Evolutionary conservation across 108 stramenopile species (phyloP).

Genomic region (Skeletonema tropicum): DNA sequence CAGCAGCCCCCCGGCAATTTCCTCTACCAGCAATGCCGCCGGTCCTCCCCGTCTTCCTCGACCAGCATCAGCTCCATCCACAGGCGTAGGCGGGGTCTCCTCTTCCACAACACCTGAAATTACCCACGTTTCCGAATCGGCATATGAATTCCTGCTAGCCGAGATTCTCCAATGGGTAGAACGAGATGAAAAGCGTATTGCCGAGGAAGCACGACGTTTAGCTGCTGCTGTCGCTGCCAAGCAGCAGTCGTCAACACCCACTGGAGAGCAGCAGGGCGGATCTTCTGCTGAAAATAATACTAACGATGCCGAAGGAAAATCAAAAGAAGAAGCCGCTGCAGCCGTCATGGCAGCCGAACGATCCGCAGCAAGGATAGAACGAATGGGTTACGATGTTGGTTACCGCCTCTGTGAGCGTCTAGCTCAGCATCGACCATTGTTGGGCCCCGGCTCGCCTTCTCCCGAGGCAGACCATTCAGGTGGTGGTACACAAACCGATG

Average conservation of each 20-base stretch:
- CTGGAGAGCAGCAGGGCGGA: neutral
- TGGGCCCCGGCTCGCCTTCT: slow-evolving; percentile 55
- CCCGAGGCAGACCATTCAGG: slow-evolving; percentile 53
- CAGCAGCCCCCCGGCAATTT: slow-evolving; percentile 6
- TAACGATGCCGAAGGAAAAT: neutral
- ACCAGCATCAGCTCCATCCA: slow-evolving; percentile 23
- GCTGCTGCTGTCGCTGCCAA: slow-evolving; percentile 33
- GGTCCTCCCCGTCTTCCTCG: slow-evolving; percentile 15
- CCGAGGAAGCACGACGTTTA: slow-evolving; percentile 19
- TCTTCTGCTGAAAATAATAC: neutral
- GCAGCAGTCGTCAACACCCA: neutral
- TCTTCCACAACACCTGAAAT: neutral
- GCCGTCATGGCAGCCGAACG: slow-evolving; percentile 68
- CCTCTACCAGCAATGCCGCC: slow-evolving; percentile 13
- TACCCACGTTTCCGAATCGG: slow-evolving; percentile 72
- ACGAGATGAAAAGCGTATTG: slow-evolving; percentile 50
- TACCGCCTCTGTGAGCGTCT: slow-evolving; percentile 90
- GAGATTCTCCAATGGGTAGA: slow-evolving; percentile 79
- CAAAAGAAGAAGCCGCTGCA: slow-evolving; percentile 24
- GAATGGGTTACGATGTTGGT: slow-evolving; percentile 93
- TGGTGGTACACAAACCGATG: slow-evolving; percentile 40
- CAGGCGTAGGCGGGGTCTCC: slow-evolving; percentile 4
- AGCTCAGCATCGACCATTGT: slow-evolving; percentile 71
- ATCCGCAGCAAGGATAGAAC: slow-evolving; percentile 85
- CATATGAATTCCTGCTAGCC: slow-evolving; percentile 79